Evolutionary conservation across 257 asterid genomes (phyloP).

Genomic region (Mentha longifolia): DNA sequence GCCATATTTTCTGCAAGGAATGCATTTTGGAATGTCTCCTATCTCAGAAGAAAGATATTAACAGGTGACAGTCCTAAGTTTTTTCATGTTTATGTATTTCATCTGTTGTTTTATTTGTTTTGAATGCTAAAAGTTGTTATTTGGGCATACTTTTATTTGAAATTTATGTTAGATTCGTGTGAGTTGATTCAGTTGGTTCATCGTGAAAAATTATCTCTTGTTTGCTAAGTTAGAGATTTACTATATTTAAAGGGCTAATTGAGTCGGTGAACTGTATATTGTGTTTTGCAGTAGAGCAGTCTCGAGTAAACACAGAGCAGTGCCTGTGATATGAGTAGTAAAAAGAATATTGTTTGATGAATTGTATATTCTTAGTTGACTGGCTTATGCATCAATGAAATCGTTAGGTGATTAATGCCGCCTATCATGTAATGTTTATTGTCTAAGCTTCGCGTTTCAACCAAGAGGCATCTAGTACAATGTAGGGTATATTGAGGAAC

Average conservation of each 20-base stretch:
- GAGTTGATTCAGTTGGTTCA: neutral
- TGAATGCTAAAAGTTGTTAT: neutral
- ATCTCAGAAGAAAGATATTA: constrained; percentile 89
- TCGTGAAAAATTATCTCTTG: neutral
- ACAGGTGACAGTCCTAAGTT: constrained; percentile 52
- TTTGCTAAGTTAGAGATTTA: neutral
- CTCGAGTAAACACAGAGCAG: neutral
- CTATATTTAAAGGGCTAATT: neutral
- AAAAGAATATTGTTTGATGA: neutral
- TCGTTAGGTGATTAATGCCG: neutral
- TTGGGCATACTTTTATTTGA: neutral
- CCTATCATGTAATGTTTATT: neutral
- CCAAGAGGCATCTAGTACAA: neutral
- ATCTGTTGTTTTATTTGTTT: neutral
- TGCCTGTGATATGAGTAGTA: neutral
- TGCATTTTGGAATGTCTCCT: constrained; percentile 89
- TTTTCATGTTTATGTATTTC: neutral
- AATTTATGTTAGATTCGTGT: neutral
- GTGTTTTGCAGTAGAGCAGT: neutral
- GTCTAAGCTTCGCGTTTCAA: neutral
- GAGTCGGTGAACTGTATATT: neutral
- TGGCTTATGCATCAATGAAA: neutral
- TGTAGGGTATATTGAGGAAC: neutral
- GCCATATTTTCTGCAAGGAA: constrained; percentile 90
- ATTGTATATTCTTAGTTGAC: neutral